Evolutionary conservation across 345 rosid species (phyloP).

Genomic region (Gossypium arboreum): DNA sequence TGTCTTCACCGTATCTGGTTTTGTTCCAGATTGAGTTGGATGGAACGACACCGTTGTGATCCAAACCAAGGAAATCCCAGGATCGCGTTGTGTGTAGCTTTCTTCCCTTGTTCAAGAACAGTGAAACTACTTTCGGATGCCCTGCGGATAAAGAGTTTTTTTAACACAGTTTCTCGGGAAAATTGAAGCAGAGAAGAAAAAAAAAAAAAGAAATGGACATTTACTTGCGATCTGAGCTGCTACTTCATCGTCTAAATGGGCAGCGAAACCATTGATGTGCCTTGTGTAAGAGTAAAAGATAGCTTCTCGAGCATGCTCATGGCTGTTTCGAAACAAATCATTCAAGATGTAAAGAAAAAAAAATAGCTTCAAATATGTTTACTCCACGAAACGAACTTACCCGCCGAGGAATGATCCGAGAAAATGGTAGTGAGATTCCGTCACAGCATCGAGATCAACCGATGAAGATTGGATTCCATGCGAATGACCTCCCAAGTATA

Average conservation of each 20-base stretch:
- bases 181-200: not conserved
- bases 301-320: constrained; percentile 42
- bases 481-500: constrained; percentile 75
- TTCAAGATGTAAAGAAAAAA: not conserved
- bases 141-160: constrained; percentile 25
- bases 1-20: constrained; percentile 70
- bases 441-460: constrained; percentile 38
- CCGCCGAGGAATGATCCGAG: constrained; percentile 69
- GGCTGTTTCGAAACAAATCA: constrained; percentile 29
- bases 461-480: constrained; percentile 40
- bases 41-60: constrained; percentile 36
- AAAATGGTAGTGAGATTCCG: constrained; percentile 51
- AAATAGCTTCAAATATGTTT: not conserved
- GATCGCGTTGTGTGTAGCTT: constrained; percentile 87
- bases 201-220: not conserved
- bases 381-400: constrained; percentile 20
- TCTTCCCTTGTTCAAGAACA: constrained; percentile 62
- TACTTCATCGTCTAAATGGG: constrained; percentile 52
- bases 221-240: constrained; percentile 55
- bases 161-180: not conserved
- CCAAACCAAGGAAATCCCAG: constrained; percentile 83
- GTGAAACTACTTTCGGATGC: constrained; percentile 76
- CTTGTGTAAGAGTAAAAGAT: constrained; percentile 72
- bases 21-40: constrained; percentile 61
- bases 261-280: constrained; percentile 84